These are phyloP conservation scores for Paraphaeosphaeria minitans DNA, from an alignment of 2,329 filamentous ascomycete genomes.

Conservation along the genomic window DNA sequence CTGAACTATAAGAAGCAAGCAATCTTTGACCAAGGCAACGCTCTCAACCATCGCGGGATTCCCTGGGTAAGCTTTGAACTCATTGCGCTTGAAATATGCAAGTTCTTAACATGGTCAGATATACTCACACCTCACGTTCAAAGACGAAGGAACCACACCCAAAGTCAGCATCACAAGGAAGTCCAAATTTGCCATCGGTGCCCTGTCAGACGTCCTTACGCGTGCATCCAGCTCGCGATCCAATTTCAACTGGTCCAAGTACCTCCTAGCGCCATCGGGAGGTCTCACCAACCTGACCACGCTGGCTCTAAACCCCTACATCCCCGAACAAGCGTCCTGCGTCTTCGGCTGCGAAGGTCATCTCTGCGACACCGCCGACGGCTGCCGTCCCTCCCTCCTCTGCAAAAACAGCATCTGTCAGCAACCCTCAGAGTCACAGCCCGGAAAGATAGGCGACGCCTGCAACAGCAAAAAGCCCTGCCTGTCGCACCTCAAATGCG, in stretches of 20 bases:
- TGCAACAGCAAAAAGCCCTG: conserved; percentile 39
- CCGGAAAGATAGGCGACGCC: conserved; percentile 29
- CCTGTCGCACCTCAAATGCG: conserved; percentile 34
- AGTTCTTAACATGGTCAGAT: conserved; percentile 24
- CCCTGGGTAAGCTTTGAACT: conserved; percentile 36
- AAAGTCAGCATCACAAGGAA: conserved; percentile 31
- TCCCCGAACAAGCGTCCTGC: conserved; percentile 33
- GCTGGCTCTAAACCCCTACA: conserved; percentile 36
- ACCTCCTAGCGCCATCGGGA: conserved; percentile 27
- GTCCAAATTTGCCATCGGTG: conserved; percentile 28
- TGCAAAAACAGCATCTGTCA: conserved; percentile 43
- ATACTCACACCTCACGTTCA: conserved; percentile 36
- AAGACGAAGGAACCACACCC: conserved; percentile 29
- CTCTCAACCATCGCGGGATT: conserved; percentile 42
- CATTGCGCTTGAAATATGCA: neutral
- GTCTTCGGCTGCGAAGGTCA: conserved; percentile 40
- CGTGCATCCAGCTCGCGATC: conserved; percentile 31
- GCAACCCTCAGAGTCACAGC: conserved; percentile 24
- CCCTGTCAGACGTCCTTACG: conserved; percentile 27
- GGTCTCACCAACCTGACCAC: conserved; percentile 27
- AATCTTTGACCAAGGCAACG: conserved; percentile 43
- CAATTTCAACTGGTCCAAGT: conserved; percentile 39
- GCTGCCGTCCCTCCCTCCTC: conserved; percentile 30
- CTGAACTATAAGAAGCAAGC: conserved; percentile 39
- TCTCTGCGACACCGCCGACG: conserved; percentile 36